Conservation (phyloP, 2,329 filamentous ascomycete genomes). For the Fusarium sublunatum region DNA sequence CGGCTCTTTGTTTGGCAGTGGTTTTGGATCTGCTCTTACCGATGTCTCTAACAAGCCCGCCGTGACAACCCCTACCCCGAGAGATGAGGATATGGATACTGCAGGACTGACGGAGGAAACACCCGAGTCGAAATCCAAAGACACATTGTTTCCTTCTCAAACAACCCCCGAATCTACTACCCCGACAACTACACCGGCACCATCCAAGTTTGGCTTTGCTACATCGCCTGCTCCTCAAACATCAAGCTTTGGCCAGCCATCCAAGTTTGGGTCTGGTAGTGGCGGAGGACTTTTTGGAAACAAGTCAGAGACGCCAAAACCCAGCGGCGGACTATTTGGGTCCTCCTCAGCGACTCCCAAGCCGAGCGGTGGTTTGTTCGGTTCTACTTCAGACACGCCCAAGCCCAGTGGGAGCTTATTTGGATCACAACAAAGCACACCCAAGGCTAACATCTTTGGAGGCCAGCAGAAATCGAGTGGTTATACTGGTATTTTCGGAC, state of each 20-base stretch:
- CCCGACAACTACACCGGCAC: slow-evolving; percentile 64
- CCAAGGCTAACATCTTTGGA: slow-evolving; percentile 40
- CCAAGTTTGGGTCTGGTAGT: slow-evolving; percentile 42
- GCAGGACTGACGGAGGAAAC: slow-evolving; percentile 51
- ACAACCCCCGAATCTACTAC: slow-evolving; percentile 55
- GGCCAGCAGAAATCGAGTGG: slow-evolving; percentile 36
- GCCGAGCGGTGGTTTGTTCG: slow-evolving; percentile 33
- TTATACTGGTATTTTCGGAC: slow-evolving; percentile 43
- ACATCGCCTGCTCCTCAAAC: slow-evolving; percentile 50
- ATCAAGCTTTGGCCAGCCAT: slow-evolving; percentile 52
- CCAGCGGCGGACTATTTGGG: slow-evolving; percentile 44
- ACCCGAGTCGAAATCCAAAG: slow-evolving; percentile 53
- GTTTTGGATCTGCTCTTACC: slow-evolving; percentile 69
- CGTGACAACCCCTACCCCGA: slow-evolving; percentile 50
- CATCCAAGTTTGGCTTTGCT: slow-evolving; percentile 58
- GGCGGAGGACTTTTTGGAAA: slow-evolving; percentile 47
- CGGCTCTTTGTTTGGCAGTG: slow-evolving; percentile 67
- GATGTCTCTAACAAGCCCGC: slow-evolving; percentile 56
- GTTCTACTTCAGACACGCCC: slow-evolving; percentile 45
- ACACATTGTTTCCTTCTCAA: slow-evolving; percentile 45
- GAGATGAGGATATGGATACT: slow-evolving; percentile 66
- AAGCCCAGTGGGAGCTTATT: slow-evolving; percentile 43
- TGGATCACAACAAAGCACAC: slow-evolving; percentile 39
- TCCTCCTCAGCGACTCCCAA: slow-evolving; percentile 35
- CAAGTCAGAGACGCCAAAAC: slow-evolving; percentile 43